Conservation (phyloP, 1,284 basidiomycete species). For the Grifola frondosa region DNA sequence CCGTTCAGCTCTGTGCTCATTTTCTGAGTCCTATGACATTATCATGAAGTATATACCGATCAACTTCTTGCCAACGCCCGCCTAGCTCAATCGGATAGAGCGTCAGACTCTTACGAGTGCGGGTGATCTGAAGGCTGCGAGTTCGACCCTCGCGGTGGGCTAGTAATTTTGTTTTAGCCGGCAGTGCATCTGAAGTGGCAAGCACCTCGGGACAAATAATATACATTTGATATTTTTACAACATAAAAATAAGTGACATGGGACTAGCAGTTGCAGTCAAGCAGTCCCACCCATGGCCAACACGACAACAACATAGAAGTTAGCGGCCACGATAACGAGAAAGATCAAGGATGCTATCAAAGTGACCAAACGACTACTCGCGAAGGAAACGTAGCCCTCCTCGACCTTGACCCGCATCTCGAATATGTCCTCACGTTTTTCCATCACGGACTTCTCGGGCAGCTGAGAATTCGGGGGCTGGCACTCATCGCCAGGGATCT, state of each 20-base stretch:
- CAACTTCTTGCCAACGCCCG: too few species aligned
- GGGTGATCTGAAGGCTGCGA: constrained; percentile 80
- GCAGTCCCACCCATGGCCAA: constrained; percentile 37
- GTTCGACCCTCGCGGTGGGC: constrained; percentile 91
- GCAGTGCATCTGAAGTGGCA: too few species aligned
- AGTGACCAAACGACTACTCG: constrained; percentile 55
- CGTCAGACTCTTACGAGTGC: constrained; percentile 74
- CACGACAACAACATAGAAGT: constrained; percentile 59
- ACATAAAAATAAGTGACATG: too few species aligned
- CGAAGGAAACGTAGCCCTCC: constrained; percentile 53
- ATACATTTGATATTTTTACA: too few species aligned
- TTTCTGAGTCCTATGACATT: too few species aligned
- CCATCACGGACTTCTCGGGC: constrained; percentile 15
- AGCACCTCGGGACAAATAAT: too few species aligned
- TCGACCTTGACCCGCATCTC: constrained; percentile 13
- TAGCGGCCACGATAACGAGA: constrained; percentile 64
- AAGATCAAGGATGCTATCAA: constrained; percentile 58
- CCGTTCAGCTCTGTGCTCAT: too few species aligned
- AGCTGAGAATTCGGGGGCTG: background rate
- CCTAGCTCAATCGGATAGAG: constrained; percentile 88
- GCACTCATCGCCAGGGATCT: too few species aligned
- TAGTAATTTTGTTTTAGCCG: constrained; percentile 40
- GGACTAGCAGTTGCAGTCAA: too few species aligned
- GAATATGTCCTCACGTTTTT: constrained; percentile 18
- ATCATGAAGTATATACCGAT: too few species aligned